Conservation (phyloP, 1,284 basidiomycete genomes). For the Moesziomyces parantarcticus region DNA sequence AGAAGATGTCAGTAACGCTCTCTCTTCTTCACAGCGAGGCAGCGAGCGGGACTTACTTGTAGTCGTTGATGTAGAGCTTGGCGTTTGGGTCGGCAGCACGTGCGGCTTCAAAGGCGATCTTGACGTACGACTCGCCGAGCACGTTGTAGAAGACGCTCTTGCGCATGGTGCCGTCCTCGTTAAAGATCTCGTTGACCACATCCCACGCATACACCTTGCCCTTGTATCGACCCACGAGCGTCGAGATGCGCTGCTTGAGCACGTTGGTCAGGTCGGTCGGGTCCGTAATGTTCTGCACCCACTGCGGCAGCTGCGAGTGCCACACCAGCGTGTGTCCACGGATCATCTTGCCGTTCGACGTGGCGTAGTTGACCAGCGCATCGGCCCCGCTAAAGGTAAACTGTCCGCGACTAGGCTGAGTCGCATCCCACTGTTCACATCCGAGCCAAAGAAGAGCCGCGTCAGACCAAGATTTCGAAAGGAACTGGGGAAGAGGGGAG, state of each 20-base stretch:
- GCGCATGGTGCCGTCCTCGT: conserved; percentile 24
- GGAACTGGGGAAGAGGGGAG: too few species aligned
- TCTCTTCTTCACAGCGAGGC: not conserved
- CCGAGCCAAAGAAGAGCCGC: too few species aligned
- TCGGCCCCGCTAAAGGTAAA: conserved; percentile 19
- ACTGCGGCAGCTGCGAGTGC: conserved; percentile 19
- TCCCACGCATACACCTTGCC: conserved; percentile 31
- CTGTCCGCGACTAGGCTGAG: conserved; percentile 12
- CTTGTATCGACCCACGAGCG: conserved; percentile 22
- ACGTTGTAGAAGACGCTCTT: conserved; percentile 24
- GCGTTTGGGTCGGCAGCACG: conserved; percentile 12
- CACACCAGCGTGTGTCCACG: conserved; percentile 27
- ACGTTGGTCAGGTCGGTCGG: conserved; percentile 21
- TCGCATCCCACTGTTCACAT: conserved; percentile 30
- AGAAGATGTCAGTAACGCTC: too few species aligned
- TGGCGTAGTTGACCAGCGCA: conserved; percentile 25
- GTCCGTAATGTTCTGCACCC: conserved; percentile 21
- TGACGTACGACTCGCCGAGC: conserved; percentile 25
- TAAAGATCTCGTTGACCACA: conserved; percentile 30
- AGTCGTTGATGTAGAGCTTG: conserved; percentile 38
- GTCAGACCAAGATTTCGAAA: too few species aligned
- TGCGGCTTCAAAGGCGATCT: conserved; percentile 22
- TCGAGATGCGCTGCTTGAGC: conserved; percentile 19
- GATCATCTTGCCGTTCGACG: conserved; percentile 15
- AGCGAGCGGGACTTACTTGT: conserved; percentile 15